phyloP scores from a whole-genome alignment of 768 basidiomycete species.

The Strobilomyces dryophilus region DNA sequence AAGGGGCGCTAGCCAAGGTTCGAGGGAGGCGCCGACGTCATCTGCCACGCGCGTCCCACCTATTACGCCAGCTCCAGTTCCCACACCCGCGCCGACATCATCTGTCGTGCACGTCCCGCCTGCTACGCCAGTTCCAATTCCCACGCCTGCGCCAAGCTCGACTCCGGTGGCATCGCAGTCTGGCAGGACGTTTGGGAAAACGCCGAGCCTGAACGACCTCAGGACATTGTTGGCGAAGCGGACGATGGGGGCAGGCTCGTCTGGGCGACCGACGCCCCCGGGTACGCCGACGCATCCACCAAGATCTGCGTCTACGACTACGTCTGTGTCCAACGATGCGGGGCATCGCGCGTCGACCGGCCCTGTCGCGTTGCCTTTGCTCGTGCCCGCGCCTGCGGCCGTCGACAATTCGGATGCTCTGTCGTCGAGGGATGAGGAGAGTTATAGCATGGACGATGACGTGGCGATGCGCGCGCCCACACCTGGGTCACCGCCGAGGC shows the following conservation, averaged over 20 bases:
- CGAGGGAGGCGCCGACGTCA: too few species aligned
- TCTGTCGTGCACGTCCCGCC: neutral
- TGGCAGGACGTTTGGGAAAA: neutral
- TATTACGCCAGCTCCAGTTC: too few species aligned
- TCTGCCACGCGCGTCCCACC: too few species aligned
- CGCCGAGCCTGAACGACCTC: constrained; percentile 16
- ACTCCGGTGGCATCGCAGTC: neutral
- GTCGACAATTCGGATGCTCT: neutral
- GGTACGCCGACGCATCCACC: neutral
- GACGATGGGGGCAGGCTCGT: neutral
- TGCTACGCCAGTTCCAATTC: neutral
- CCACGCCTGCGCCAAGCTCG: too few species aligned
- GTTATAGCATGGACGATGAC: too few species aligned
- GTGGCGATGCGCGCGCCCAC: too few species aligned
- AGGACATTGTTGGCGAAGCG: constrained; percentile 16
- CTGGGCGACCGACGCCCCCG: too few species aligned
- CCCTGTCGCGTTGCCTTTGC: too few species aligned
- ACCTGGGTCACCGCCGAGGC: too few species aligned
- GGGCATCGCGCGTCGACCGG: neutral
- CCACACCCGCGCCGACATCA: neutral
- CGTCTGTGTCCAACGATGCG: neutral
- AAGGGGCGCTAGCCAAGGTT: neutral
- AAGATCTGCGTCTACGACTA: too few species aligned
- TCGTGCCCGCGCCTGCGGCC: neutral
- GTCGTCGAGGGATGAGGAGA: too few species aligned